Evolutionary conservation across 2,329 filamentous ascomycete genomes (phyloP).

Genomic region (Xylaria sp.): DNA sequence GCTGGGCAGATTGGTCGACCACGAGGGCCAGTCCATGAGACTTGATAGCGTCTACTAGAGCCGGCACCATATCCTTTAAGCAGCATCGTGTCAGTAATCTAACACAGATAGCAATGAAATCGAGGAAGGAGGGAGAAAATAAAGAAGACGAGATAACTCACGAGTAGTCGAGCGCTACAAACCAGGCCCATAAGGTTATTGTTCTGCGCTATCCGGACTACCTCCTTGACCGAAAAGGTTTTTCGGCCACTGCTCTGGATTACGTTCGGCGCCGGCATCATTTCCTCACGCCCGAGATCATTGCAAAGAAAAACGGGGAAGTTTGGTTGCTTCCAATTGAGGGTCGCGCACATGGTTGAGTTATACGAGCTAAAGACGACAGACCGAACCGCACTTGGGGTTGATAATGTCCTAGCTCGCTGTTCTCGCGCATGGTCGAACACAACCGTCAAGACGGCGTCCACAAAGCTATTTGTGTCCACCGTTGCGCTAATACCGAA

Average conservation of each 20-base stretch:
- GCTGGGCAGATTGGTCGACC: constrained; percentile 80
- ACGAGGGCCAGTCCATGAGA: constrained; percentile 93
- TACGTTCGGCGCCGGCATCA: constrained; percentile 52
- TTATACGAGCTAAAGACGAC: constrained; percentile 97
- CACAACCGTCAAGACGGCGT: constrained; percentile 83
- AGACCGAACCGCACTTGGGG: constrained; percentile 80
- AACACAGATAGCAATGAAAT: neutral
- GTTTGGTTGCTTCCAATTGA: constrained; percentile 99
- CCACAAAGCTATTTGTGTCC: constrained; percentile 88
- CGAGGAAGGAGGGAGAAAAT: neutral
- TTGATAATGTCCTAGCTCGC: constrained; percentile 68
- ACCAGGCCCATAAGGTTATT: constrained; percentile 99
- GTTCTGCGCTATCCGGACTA: constrained; percentile 88
- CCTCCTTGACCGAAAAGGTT: constrained; percentile 91
- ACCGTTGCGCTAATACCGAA: constrained; percentile 77
- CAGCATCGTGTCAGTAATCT: constrained; percentile 14
- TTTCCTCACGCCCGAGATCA: constrained; percentile 77
- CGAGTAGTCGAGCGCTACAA: constrained; percentile 86
- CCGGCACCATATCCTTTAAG: constrained; percentile 86
- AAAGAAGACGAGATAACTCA: constrained; percentile 59
- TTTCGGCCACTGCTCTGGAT: constrained; percentile 72
- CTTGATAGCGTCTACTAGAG: constrained; percentile 92
- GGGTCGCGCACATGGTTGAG: constrained; percentile 85
- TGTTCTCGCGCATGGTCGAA: constrained; percentile 88
- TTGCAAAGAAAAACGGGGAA: constrained; percentile 97